Evolutionary conservation across 805 yeast genomes (phyloP).

Genomic region (Wickerhamiella occidentalis): DNA sequence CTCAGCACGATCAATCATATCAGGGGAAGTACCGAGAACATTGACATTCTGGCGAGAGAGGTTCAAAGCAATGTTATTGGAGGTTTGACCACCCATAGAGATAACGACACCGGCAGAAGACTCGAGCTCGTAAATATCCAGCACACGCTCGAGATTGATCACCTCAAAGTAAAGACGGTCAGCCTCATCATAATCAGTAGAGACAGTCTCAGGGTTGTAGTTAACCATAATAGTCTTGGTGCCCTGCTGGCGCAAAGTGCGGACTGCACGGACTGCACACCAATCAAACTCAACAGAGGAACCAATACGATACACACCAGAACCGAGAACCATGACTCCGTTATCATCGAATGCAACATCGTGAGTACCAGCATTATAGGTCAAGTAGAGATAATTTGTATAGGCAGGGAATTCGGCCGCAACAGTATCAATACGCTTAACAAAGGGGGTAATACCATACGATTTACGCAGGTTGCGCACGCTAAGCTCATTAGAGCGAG

Average conservation of each 20-base stretch:
- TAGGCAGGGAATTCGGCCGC: slow-evolving; percentile 98
- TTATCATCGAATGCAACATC: slow-evolving; percentile 84
- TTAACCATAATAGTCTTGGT: slow-evolving; percentile 91
- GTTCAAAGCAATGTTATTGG: slow-evolving; percentile 89
- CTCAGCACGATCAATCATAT: slow-evolving; percentile 97
- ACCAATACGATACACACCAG: slow-evolving; percentile 98
- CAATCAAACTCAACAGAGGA: slow-evolving; percentile 98
- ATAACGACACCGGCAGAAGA: slow-evolving; percentile 83
- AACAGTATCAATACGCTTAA: slow-evolving; percentile 93
- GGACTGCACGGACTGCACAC: slow-evolving; percentile 97
- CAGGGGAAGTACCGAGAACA: slow-evolving; percentile 93
- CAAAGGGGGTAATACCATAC: slow-evolving; percentile 78
- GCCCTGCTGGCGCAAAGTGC: slow-evolving; percentile 79
- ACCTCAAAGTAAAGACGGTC: slow-evolving; percentile 94
- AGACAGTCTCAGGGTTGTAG: slow-evolving; percentile 96
- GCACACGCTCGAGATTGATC: slow-evolving; percentile 81
- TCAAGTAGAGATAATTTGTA: slow-evolving; percentile 88
- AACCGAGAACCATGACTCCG: slow-evolving; percentile 91
- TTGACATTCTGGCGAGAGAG: slow-evolving; percentile 90
- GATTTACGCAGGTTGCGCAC: slow-evolving; percentile 81
- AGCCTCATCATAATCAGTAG: slow-evolving; percentile 98
- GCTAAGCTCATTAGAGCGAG: slow-evolving; percentile 83
- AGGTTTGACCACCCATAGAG: slow-evolving; percentile 98
- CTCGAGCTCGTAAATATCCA: slow-evolving; percentile 90
- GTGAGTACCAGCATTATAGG: slow-evolving; percentile 81